phyloP scores from a whole-genome alignment of 2,329 filamentous ascomycete genomes.

The Claviceps spartinae region DNA sequence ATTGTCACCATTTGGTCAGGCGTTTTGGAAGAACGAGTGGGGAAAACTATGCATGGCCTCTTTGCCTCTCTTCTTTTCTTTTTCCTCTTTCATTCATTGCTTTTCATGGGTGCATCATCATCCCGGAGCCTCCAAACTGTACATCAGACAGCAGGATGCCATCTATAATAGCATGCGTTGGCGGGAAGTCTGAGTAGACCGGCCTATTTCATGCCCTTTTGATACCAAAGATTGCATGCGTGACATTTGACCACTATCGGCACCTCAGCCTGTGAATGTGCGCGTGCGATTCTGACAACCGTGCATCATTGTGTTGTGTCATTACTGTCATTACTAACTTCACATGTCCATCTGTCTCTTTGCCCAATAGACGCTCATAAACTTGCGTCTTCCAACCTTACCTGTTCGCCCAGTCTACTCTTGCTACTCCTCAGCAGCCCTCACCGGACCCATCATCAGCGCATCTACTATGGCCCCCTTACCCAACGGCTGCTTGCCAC shows the following conservation, averaged over 20 bases:
- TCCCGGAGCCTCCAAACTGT: slow-evolving; percentile 17
- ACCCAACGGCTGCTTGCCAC: slow-evolving; percentile 45
- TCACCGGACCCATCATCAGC: slow-evolving; percentile 54
- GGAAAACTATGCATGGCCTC: slow-evolving; percentile 12
- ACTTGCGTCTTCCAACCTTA: neutral
- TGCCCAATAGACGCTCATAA: neutral
- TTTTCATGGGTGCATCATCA: slow-evolving; percentile 22
- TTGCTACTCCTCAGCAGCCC: slow-evolving; percentile 7
- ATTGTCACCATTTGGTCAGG: slow-evolving; percentile 22
- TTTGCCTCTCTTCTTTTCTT: neutral
- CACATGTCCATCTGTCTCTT: no score
- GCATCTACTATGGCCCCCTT: slow-evolving; percentile 65
- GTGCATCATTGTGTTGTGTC: no score
- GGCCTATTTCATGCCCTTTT: neutral
- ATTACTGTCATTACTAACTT: no score
- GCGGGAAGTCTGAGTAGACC: neutral
- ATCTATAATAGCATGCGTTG: slow-evolving; percentile 6
- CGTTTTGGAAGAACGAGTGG: slow-evolving; percentile 27
- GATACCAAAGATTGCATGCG: neutral
- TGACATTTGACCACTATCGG: no score
- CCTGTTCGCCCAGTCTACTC: neutral
- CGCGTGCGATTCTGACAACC: no score
- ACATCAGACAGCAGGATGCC: slow-evolving; percentile 17
- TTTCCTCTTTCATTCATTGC: neutral
- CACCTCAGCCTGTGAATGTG: no score